Conservation (phyloP, 306 rosid genomes). For the Amphicarpaea edgeworthii region DNA sequence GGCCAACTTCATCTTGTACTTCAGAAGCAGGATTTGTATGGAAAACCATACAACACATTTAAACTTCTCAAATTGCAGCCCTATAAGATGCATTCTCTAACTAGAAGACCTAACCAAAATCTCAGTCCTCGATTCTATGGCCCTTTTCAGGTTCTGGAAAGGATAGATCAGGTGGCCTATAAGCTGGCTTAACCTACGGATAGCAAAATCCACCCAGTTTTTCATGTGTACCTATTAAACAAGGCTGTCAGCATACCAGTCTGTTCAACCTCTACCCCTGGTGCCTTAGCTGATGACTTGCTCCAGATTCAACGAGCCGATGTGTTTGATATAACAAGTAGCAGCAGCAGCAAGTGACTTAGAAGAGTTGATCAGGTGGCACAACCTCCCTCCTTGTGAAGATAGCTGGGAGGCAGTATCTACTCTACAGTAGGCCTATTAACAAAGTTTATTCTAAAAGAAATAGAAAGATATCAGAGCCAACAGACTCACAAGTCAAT, state of each 20-base stretch:
- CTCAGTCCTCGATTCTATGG: background rate
- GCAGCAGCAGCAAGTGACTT: background rate
- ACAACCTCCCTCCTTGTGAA: background rate
- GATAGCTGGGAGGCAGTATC: background rate
- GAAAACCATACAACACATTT: background rate
- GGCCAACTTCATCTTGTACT: background rate
- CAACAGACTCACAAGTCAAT: background rate
- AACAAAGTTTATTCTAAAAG: too few relatives aligned
- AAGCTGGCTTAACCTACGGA: background rate
- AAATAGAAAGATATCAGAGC: background rate
- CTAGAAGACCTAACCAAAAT: background rate
- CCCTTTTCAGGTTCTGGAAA: background rate
- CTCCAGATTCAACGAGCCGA: background rate
- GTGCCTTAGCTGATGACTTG: background rate
- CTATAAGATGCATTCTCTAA: too few relatives aligned
- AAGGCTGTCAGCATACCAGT: background rate
- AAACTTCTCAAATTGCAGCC: background rate
- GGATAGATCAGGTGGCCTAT: background rate
- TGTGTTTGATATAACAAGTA: background rate
- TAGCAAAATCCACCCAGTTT: background rate
- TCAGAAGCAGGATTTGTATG: background rate
- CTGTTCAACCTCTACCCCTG: background rate
- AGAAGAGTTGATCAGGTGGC: background rate
- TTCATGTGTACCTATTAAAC: background rate
- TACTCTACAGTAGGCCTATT: background rate